Evolutionary conservation across 148 eudicot genomes (phyloP).

Genomic region (Gaultheria prostrata): DNA sequence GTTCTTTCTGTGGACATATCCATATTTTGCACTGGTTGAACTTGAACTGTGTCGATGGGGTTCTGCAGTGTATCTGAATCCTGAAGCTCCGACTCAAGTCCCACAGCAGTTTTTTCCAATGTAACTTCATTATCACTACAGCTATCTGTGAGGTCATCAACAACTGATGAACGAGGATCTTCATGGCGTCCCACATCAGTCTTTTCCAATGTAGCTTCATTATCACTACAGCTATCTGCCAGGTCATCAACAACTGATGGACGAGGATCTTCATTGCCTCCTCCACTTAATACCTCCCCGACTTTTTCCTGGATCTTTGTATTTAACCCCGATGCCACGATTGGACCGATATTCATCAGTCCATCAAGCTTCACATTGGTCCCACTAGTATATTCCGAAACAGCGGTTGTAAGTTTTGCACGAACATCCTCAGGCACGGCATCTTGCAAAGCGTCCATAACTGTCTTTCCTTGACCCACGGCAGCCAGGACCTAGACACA

Average conservation of each 20-base stretch:
- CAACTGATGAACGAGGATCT: constrained; percentile 29
- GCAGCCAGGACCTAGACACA: constrained; percentile 69
- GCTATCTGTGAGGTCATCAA: constrained; percentile 23
- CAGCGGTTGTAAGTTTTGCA: constrained; percentile 75
- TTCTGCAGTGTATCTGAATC: constrained; percentile 30
- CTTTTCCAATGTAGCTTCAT: constrained; percentile 24
- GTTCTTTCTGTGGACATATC: constrained; percentile 28
- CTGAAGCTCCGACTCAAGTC: constrained; percentile 26
- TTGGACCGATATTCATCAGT: constrained; percentile 37
- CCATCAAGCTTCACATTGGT: constrained; percentile 53
- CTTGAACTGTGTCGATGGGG: constrained; percentile 27
- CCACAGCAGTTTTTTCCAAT: constrained; percentile 23
- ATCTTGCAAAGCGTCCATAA: constrained; percentile 81
- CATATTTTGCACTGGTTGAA: constrained; percentile 28
- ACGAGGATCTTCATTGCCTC: constrained; percentile 27
- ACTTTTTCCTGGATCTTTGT: constrained; percentile 41
- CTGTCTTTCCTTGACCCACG: constrained; percentile 78
- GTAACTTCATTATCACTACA: constrained; percentile 23
- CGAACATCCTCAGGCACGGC: constrained; percentile 98
- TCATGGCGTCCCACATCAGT: constrained; percentile 24
- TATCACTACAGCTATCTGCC: constrained; percentile 19
- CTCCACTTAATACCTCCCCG: constrained; percentile 20
- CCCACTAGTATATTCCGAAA: constrained; percentile 54
- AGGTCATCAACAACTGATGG: constrained; percentile 28
- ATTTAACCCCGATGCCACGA: constrained; percentile 41